A percentile compares a stretch with the other conserved stretches of the same genome.
Conservation (phyloP, 2,329 filamentous ascomycete genomes). For the Botrytis cinerea region DNA sequence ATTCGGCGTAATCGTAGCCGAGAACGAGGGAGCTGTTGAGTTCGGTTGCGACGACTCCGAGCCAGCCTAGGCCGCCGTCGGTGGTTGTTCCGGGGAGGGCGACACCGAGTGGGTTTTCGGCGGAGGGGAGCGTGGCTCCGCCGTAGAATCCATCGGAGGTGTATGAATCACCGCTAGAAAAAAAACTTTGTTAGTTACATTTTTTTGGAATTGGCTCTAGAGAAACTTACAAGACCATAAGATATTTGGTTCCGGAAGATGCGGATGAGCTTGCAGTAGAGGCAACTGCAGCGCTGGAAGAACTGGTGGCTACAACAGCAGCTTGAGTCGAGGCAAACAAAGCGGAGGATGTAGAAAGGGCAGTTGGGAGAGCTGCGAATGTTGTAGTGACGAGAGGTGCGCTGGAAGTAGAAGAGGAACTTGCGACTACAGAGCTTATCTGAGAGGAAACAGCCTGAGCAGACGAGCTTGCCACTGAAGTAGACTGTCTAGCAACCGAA, state of each 20-base stretch:
- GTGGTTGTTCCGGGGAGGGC: conserved; percentile 14
- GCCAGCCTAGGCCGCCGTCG: conserved; percentile 11
- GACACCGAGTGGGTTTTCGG: not conserved
- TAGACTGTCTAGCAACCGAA: not conserved
- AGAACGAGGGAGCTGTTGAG: conserved; percentile 16
- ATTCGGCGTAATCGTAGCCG: conserved; percentile 17
- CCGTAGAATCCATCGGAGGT: conserved; percentile 14
- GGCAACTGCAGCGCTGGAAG: not conserved
- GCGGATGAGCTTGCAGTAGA: not conserved
- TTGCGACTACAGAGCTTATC: not conserved
- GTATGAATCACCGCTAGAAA: conserved; percentile 8
- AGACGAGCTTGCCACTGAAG: not conserved
- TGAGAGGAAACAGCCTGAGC: not conserved
- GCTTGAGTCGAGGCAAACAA: not conserved
- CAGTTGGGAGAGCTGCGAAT: not conserved
- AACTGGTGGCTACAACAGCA: not conserved
- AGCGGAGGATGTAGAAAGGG: not conserved
- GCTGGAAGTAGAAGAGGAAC: not conserved
- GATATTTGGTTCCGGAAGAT: conserved; percentile 19
- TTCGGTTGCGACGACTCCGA: conserved; percentile 8
- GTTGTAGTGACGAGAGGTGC: not conserved
- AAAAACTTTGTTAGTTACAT: not conserved
- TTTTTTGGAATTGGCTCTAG: not conserved
- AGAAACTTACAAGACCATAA: conserved; percentile 14
- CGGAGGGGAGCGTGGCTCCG: not conserved